Conservation (phyloP, 2,329 filamentous ascomycete species). For the Bisporella sp. region DNA sequence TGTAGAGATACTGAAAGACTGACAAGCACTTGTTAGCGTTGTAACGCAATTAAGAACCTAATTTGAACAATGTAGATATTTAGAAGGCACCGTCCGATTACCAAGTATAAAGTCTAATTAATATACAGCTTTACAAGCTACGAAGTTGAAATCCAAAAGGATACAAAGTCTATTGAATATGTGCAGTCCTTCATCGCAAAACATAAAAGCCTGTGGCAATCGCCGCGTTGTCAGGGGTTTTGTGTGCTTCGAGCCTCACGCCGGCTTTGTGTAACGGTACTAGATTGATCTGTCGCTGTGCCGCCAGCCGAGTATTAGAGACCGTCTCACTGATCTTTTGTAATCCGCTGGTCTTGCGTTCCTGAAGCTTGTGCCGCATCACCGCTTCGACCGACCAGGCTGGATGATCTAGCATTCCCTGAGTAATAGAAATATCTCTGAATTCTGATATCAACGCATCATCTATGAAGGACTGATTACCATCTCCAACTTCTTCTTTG, state of each 20-base stretch:
- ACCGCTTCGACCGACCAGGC: slow-evolving; percentile 31
- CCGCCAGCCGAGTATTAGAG: slow-evolving; percentile 38
- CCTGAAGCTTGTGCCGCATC: slow-evolving; percentile 23
- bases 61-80: too few relatives aligned
- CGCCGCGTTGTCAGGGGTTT: slow-evolving; percentile 37
- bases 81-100: too few relatives aligned
- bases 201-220: slow-evolving; percentile 32
- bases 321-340: slow-evolving; percentile 34
- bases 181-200: not conserved
- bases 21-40: too few relatives aligned
- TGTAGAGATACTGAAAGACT: too few relatives aligned
- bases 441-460: slow-evolving; percentile 31
- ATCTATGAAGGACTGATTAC: slow-evolving; percentile 31
- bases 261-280: slow-evolving; percentile 53
- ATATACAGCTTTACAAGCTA: too few relatives aligned
- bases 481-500: slow-evolving; percentile 34
- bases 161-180: too few relatives aligned
- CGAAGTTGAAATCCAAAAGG: too few relatives aligned
- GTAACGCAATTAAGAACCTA: too few relatives aligned
- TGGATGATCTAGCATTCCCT: slow-evolving; percentile 30
- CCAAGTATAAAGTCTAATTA: too few relatives aligned
- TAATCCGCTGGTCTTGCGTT: slow-evolving; percentile 35
- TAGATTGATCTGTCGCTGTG: slow-evolving; percentile 49
- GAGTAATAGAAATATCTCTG: slow-evolving; percentile 31
- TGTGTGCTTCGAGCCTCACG: slow-evolving; percentile 43